Percentiles rank a stretch among this genome's conserved stretches.
phyloP scores from a whole-genome alignment of 495 filamentous ascomycete genomes.

The Aspergillus asperescens region DNA sequence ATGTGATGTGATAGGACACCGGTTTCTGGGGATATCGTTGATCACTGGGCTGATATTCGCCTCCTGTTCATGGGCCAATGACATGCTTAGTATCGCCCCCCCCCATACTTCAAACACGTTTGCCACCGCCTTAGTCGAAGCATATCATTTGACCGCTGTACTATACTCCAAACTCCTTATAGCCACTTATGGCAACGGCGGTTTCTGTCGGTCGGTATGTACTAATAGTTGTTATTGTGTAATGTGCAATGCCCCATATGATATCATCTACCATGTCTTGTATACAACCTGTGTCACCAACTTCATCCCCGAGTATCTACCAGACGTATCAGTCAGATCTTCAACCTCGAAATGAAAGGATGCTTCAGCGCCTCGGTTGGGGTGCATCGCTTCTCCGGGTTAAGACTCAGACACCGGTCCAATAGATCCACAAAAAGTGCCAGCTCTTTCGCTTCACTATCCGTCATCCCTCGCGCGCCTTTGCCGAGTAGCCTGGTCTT shows the following conservation, averaged over 20 bases:
- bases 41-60: no score
- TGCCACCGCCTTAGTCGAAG: no score
- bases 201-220: no score
- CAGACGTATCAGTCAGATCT: conserved; percentile 10
- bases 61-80: no score
- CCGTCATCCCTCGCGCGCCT: conserved; percentile 62
- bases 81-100: no score
- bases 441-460: conserved; percentile 72
- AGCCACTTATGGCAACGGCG: no score
- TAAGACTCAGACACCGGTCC: conserved; percentile 79
- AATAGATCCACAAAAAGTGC: conserved; percentile 78
- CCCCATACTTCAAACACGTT: no score
- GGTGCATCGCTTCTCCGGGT: conserved; percentile 88
- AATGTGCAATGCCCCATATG: not conserved
- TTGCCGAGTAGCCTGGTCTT: conserved; percentile 69
- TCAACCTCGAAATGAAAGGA: conserved; percentile 59
- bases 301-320: not conserved
- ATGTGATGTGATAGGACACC: no score
- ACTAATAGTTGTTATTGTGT: no score
- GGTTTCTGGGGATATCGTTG: no score
- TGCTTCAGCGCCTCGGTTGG: conserved; percentile 83
- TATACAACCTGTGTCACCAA: not conserved
- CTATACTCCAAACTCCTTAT: no score
- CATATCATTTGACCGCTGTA: no score
- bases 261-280: conserved; percentile 6